A percentile compares a stretch with the other conserved stretches of the same genome.
Evolutionary conservation across 1,284 basidiomycete species (phyloP).

Genomic region (Pseudozyma sp.): DNA sequence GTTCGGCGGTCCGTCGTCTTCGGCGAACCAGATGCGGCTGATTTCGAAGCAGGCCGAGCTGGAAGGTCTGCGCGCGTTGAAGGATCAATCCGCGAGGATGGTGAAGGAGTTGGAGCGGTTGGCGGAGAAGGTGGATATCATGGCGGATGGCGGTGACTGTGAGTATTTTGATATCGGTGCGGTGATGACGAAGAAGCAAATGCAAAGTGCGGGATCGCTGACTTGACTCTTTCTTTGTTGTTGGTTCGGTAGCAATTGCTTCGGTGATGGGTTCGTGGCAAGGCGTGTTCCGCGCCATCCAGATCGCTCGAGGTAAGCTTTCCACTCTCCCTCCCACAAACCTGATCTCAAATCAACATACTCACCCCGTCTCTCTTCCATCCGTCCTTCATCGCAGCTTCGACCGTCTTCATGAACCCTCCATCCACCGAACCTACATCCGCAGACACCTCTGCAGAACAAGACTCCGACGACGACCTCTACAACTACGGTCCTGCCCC

Average conservation of each 20-base stretch:
- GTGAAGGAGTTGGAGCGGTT: constrained; percentile 59
- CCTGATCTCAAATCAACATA: neutral
- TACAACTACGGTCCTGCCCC: constrained; percentile 35
- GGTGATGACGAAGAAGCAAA: neutral
- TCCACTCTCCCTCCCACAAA: neutral
- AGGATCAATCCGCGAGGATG: constrained; percentile 60
- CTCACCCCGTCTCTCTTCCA: neutral
- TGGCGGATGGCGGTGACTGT: constrained; percentile 62
- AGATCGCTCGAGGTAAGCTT: constrained; percentile 59
- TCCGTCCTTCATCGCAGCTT: constrained; percentile 14
- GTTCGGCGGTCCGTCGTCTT: constrained; percentile 45
- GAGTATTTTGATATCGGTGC: constrained; percentile 15
- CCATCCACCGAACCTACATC: neutral
- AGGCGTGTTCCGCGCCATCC: constrained; percentile 66
- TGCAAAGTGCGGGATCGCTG: neutral
- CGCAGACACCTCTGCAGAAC: constrained; percentile 27
- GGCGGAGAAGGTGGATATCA: constrained; percentile 59
- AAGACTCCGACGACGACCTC: constrained; percentile 38
- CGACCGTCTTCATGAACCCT: constrained; percentile 29
- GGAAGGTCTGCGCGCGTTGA: constrained; percentile 59
- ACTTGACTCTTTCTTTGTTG: neutral
- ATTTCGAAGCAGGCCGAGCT: constrained; percentile 63
- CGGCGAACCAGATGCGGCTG: constrained; percentile 49
- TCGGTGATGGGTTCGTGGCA: constrained; percentile 64
- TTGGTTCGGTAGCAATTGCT: constrained; percentile 54